Conservation (phyloP, 805 yeast genomes). For the Lachancea sp. region DNA sequence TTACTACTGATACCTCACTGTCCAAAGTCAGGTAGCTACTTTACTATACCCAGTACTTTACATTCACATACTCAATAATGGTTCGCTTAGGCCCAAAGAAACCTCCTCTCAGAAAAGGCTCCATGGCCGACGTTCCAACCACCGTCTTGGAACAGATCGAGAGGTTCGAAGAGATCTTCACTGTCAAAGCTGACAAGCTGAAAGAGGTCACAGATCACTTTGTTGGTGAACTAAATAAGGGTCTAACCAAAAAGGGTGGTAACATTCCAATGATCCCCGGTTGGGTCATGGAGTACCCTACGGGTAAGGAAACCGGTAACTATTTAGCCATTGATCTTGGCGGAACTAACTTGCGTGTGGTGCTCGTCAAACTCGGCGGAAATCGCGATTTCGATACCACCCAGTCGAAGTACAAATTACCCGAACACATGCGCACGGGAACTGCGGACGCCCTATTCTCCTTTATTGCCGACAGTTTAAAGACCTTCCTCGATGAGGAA, state of each 20-base stretch:
- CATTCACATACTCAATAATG: conserved; percentile 37
- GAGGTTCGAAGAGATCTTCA: conserved; percentile 53
- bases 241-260: conserved; percentile 68
- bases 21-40: not conserved
- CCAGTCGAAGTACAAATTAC: conserved; percentile 81
- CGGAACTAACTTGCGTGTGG: conserved; percentile 94
- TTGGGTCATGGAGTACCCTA: conserved; percentile 92
- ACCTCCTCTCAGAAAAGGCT: conserved; percentile 72
- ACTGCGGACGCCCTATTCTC: conserved; percentile 69
- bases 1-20: not conserved
- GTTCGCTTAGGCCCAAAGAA: conserved; percentile 80
- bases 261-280: conserved; percentile 96
- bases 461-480: conserved; percentile 78
- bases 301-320: conserved; percentile 86
- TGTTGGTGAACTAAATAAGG: conserved; percentile 72
- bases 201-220: conserved; percentile 68
- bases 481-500: conserved; percentile 57
- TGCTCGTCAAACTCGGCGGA: conserved; percentile 78
- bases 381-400: conserved; percentile 76
- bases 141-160: conserved; percentile 53
- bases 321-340: conserved; percentile 93
- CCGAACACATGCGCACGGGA: conserved; percentile 72
- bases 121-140: conserved; percentile 61
- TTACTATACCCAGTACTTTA: not conserved
- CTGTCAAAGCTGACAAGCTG: conserved; percentile 55